phyloP scores from a whole-genome alignment of 495 filamentous ascomycete species.

The Oleoguttula mirabilis region DNA sequence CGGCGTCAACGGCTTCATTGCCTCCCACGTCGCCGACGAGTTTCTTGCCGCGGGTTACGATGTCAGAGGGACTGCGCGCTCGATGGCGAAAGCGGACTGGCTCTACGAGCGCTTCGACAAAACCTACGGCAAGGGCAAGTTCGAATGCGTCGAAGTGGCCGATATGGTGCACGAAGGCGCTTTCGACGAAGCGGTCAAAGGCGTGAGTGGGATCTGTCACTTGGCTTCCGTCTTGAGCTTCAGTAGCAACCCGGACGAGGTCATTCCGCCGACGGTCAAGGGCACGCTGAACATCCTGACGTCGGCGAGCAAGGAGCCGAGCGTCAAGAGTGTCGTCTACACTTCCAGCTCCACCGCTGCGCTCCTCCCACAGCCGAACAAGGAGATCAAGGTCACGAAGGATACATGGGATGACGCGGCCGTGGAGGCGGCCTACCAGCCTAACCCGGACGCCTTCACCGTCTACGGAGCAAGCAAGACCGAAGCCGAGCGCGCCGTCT shows the following conservation, averaged over 20 bases:
- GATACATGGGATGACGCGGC: constrained; percentile 41
- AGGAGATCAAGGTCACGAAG: constrained; percentile 24
- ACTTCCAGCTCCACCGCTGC: constrained; percentile 41
- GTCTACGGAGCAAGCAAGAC: constrained; percentile 24
- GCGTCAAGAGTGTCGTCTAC: constrained; percentile 41
- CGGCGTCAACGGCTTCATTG: constrained; percentile 46
- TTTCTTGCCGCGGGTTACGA: constrained; percentile 26
- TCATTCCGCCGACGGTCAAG: constrained; percentile 22
- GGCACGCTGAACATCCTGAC: constrained; percentile 33
- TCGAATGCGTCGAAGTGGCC: constrained; percentile 12
- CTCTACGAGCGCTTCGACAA: constrained; percentile 21
- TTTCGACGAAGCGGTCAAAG: constrained; percentile 29
- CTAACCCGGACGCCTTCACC: constrained; percentile 21
- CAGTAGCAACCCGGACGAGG: constrained; percentile 8
- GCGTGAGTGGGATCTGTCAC: constrained; percentile 16
- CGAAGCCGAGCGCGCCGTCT: constrained; percentile 19
- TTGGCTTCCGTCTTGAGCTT: constrained; percentile 13
- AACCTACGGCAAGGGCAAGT: constrained; percentile 10
- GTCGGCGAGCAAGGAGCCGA: constrained; percentile 33
- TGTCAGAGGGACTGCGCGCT: constrained; percentile 38
- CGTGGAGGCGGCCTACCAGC: constrained; percentile 24
- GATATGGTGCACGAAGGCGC: constrained; percentile 24
- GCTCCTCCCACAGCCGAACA: constrained; percentile 22
- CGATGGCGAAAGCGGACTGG: constrained; percentile 32
- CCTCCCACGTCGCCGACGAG: constrained; percentile 38